Percentiles rank a stretch among this genome's conserved stretches.
phyloP scores from a whole-genome alignment of 1,284 basidiomycete species.

The Phylloporus sp. region DNA sequence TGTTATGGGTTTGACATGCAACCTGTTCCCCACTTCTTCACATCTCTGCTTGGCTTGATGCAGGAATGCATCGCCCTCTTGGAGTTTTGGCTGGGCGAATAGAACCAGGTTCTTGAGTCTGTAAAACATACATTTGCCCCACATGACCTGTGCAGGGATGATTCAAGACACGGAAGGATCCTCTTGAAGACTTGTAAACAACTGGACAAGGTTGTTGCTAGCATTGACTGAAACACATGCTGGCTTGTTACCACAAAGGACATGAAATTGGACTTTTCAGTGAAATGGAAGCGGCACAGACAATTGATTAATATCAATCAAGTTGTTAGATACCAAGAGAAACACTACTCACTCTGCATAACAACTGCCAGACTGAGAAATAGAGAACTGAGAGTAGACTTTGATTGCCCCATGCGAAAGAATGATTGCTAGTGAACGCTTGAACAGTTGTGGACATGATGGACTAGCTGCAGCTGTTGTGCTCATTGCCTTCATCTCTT shows the following conservation, averaged over 20 bases:
- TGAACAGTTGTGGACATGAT: too few species aligned
- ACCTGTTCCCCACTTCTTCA: neutral
- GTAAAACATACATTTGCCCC: neutral
- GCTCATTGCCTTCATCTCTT: too few species aligned
- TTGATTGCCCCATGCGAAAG: neutral
- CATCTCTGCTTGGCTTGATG: neutral
- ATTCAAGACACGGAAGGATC: neutral
- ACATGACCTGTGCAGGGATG: neutral
- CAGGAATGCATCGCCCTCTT: neutral
- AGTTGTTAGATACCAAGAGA: neutral
- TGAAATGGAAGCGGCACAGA: neutral
- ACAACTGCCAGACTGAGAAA: neutral
- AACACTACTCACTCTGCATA: neutral
- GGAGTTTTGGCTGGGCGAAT: neutral
- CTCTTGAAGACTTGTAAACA: neutral
- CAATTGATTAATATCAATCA: neutral
- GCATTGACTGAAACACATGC: neutral
- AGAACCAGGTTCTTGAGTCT: neutral
- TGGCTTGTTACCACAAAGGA: neutral
- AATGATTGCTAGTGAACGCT: neutral
- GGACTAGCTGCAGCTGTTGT: too few species aligned
- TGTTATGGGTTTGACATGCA: neutral
- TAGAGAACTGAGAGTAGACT: neutral
- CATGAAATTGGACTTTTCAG: neutral
- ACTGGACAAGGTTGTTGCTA: neutral